phyloP scores from a whole-genome alignment of 1,284 basidiomycete genomes.

The Apiotrichum montevideense region DNA sequence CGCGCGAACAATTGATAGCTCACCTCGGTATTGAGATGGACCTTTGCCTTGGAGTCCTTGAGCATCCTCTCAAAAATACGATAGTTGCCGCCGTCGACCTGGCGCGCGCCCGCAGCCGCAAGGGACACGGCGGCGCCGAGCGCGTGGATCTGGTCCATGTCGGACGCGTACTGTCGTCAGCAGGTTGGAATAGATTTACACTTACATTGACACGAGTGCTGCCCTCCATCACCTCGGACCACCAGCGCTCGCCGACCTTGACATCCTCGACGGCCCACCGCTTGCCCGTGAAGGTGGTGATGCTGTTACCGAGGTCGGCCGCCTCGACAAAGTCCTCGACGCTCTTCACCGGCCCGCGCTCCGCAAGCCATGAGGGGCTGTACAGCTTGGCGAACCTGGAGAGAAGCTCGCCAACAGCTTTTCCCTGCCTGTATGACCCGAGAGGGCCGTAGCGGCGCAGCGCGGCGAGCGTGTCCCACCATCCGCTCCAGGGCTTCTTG shows the following conservation, averaged over 20 bases:
- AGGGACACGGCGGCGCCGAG: constrained; percentile 69
- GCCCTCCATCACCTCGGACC: constrained; percentile 73
- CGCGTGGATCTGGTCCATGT: constrained; percentile 70
- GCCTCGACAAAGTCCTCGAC: constrained; percentile 35
- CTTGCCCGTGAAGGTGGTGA: constrained; percentile 54
- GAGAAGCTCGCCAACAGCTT: constrained; percentile 32
- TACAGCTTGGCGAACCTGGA: constrained; percentile 35
- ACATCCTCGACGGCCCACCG: constrained; percentile 57
- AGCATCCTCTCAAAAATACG: constrained; percentile 79
- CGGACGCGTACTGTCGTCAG: constrained; percentile 49
- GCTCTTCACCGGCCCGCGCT: constrained; percentile 24
- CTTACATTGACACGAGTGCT: constrained; percentile 77
- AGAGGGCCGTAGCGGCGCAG: constrained; percentile 74
- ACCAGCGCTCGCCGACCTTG: constrained; percentile 57
- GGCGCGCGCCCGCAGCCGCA: constrained; percentile 63
- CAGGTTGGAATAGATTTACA: not conserved
- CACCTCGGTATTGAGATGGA: constrained; percentile 65
- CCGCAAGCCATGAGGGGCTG: constrained; percentile 26
- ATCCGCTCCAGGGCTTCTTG: constrained; percentile 42
- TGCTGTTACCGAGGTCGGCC: constrained; percentile 36
- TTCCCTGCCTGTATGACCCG: constrained; percentile 58
- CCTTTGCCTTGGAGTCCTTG: constrained; percentile 59
- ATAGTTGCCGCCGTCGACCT: constrained; percentile 75
- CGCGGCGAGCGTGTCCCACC: constrained; percentile 67
- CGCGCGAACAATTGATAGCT: not conserved